Evolutionary conservation across 2,329 filamentous ascomycete species (phyloP), one percentile per base, ranked within the genome.

Genomic region (Xylaria sp.): DNA sequence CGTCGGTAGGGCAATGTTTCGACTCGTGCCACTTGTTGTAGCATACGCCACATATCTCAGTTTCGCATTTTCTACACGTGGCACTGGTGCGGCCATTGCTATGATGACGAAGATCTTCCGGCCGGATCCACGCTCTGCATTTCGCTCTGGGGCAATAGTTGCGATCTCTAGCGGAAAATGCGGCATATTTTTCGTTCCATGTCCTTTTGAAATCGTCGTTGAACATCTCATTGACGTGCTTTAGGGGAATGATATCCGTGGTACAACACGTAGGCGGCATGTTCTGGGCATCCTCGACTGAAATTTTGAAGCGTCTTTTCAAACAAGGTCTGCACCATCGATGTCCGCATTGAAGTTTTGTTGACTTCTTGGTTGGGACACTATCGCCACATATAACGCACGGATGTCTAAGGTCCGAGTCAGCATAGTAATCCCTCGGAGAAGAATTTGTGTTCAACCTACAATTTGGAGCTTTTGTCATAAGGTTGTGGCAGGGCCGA

Each of bases 191-290:
- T 66, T 86, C 87, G 77, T 96, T 95, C 93, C 93, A 97, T 0
- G 84, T 84, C 72, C 85, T 88, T 81, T 96, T 95, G 83, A 96
- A 95, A 62, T 86, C 84, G 66, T 84, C 77, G 75, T 92, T 88
- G 76, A 97, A 94, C 7, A 96, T 83, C 28, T 85, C 85, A 13
- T 95, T 92, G 33, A 95, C 93, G 77, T 93, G 89, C 72, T 89
- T 90, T 6, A 94, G 81, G 0, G 91, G 89, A 66, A 97, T 97
- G 73, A 88, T 87, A 13, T 93, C 88, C 23, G 86, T 76, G 3
- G 88, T 91, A 80, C 93, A 97, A 80, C 93, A 97, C 77, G 86
- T 88, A 0, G 94, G 94, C 20, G 94, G 93, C 93, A 97, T 97
- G 73, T 93, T 90, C 68, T 89, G 87, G 1, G 92, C 89, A 77